Conservation (phyloP, 257 asterid species). For the Gynochthodes officinalis region DNA sequence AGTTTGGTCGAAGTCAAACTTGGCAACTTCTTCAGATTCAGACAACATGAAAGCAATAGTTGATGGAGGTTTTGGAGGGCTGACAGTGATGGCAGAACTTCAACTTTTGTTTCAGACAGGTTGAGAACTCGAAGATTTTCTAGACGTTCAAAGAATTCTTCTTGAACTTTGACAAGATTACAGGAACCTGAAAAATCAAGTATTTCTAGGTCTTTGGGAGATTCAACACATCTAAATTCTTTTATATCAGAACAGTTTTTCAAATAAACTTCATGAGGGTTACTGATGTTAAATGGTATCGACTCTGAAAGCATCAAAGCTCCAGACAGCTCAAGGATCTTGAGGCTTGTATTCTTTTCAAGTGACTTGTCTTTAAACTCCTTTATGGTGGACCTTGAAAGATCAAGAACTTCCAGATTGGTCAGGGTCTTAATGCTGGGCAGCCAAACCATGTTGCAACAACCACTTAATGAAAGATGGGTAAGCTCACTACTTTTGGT, state of each 20-base stretch:
- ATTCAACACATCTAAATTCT: too few relatives aligned
- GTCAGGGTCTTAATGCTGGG: neutral
- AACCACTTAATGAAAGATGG: slow-evolving; percentile 3
- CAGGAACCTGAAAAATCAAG: slow-evolving; percentile 12
- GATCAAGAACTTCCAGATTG: slow-evolving; percentile 13
- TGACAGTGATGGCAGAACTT: neutral
- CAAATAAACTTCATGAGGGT: neutral
- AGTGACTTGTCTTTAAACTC: slow-evolving; percentile 8
- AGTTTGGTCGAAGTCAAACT: neutral
- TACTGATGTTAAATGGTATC: slow-evolving; percentile 3
- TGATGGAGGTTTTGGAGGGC: slow-evolving; percentile 1
- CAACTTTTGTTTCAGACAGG: slow-evolving; percentile 9
- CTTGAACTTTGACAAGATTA: neutral
- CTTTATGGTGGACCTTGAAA: neutral
- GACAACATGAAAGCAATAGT: slow-evolving; percentile 2
- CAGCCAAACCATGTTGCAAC: neutral
- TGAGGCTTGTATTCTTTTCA: neutral
- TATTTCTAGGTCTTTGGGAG: neutral
- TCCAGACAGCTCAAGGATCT: slow-evolving; percentile 2
- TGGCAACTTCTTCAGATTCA: slow-evolving; percentile 1
- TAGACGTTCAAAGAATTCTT: neutral
- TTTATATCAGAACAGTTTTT: neutral
- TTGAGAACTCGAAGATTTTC: slow-evolving; percentile 15
- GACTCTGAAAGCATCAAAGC: neutral
- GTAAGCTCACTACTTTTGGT: neutral